Evolutionary conservation across 2,329 filamentous ascomycete genomes (phyloP).

Genomic region (Claviceps capensis): DNA sequence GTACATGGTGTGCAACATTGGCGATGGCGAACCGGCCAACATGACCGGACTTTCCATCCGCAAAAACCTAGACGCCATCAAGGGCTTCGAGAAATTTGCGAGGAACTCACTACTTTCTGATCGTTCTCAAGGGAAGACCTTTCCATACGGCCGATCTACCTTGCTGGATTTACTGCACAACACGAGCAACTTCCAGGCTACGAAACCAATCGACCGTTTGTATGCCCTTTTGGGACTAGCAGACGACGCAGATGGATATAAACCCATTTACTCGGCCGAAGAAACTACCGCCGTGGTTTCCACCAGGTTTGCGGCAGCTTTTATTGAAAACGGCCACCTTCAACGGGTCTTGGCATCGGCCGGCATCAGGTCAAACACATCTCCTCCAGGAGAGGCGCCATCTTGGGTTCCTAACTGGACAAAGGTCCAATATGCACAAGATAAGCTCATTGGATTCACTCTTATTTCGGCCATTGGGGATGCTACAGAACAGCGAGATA

Average conservation of each 20-base stretch:
- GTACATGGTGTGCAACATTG: constrained; percentile 5
- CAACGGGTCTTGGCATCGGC: constrained; percentile 3
- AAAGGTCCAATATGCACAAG: constrained; percentile 1
- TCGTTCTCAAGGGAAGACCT: constrained; percentile 3
- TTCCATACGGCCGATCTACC: constrained; percentile 1
- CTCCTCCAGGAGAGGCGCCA: not conserved
- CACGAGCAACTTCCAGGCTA: constrained; percentile 5
- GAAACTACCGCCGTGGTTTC: constrained; percentile 3
- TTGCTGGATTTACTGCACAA: constrained; percentile 3
- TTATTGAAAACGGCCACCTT: constrained; percentile 3
- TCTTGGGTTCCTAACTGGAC: constrained; percentile 8
- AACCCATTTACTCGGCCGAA: constrained; percentile 4
- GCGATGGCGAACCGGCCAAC: not conserved
- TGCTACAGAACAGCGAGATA: not conserved
- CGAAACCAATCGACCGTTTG: constrained; percentile 1
- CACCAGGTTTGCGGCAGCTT: constrained; percentile 4
- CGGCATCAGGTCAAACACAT: constrained; percentile 1
- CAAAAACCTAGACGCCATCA: constrained; percentile 3
- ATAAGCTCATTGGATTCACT: constrained; percentile 3
- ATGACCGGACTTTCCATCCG: constrained; percentile 3
- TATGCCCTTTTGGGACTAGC: constrained; percentile 6
- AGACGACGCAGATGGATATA: constrained; percentile 2
- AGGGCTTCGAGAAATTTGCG: constrained; percentile 1
- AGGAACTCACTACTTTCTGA: not conserved
- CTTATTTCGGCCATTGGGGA: not conserved